phyloP scores from a whole-genome alignment of 768 basidiomycete species.

The Udeniomyces megalosporus region DNA sequence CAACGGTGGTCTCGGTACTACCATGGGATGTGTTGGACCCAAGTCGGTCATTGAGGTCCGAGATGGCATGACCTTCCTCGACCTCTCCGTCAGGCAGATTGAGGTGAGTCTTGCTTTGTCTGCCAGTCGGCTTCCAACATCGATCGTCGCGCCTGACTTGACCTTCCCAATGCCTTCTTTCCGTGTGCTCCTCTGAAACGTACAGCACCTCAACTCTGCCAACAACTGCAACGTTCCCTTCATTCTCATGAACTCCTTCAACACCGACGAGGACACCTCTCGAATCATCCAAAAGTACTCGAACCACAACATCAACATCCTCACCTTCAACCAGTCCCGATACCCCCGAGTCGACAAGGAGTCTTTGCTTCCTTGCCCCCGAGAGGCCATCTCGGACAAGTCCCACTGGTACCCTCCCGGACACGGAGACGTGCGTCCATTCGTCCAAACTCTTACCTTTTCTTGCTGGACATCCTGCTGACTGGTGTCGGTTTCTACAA shows the following conservation, averaged over 20 bases:
- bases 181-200: neutral
- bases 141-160: neutral
- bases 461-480: too few relatives aligned
- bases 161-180: neutral
- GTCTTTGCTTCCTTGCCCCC: constrained; percentile 66
- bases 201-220: constrained; percentile 63
- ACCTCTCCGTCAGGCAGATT: constrained; percentile 83
- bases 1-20: constrained; percentile 66
- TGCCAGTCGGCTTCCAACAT: neutral
- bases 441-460: too few relatives aligned
- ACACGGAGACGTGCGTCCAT: constrained; percentile 57
- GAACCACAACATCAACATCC: constrained; percentile 84
- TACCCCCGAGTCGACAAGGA: constrained; percentile 89
- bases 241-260: constrained; percentile 97
- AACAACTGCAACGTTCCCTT: constrained; percentile 81
- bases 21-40: constrained; percentile 43
- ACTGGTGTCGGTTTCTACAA: neutral
- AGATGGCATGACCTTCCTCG: constrained; percentile 92
- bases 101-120: constrained; percentile 36
- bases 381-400: constrained; percentile 65
- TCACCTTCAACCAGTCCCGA: constrained; percentile 75
- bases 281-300: constrained; percentile 92
- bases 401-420: constrained; percentile 91
- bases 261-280: constrained; percentile 90
- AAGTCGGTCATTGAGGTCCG: constrained; percentile 92